Percentiles rank a stretch among this genome's conserved stretches.
Evolutionary conservation across 345 rosid species (phyloP).

Genomic region (Iberis pinnata): DNA sequence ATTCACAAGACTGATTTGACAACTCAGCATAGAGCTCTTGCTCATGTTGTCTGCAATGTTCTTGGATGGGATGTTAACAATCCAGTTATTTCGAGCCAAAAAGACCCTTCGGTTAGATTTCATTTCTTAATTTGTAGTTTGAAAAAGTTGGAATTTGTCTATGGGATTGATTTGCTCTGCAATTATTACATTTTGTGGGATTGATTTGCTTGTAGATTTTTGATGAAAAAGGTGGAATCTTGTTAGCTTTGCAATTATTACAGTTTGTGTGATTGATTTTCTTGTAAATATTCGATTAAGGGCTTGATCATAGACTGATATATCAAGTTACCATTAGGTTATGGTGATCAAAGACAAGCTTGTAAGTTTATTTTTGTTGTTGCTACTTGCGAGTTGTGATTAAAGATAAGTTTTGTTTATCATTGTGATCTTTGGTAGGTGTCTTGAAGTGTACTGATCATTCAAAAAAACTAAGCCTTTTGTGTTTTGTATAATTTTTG

Average conservation of each 20-base stretch:
- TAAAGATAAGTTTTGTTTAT: not conserved
- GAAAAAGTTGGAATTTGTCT: not conserved
- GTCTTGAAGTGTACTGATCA: not conserved
- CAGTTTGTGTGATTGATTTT: too few species aligned
- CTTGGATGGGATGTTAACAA: slow-evolving; percentile 61
- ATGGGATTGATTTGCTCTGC: not conserved
- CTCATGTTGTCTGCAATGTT: slow-evolving; percentile 59
- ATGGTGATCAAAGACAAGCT: not conserved
- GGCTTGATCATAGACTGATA: too few species aligned
- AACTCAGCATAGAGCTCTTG: slow-evolving; percentile 61
- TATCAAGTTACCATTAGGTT: too few species aligned
- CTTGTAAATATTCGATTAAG: too few species aligned
- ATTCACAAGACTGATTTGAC: slow-evolving; percentile 44
- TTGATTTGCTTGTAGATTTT: too few species aligned
- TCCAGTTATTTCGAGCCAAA: slow-evolving; percentile 28
- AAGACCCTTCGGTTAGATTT: slow-evolving; percentile 20
- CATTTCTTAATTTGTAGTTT: not conserved
- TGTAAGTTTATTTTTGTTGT: not conserved
- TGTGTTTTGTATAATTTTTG: not conserved
- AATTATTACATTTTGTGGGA: not conserved
- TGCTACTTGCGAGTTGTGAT: not conserved
- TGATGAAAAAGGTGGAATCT: too few species aligned
- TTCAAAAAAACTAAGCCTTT: not conserved
- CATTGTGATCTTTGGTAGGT: slow-evolving; percentile 8
- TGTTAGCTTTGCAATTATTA: too few species aligned